These are phyloP conservation scores for Aspergillus pseudotamarii DNA, from an alignment of 2,329 filamentous ascomycete genomes.

Conservation along the genomic window DNA sequence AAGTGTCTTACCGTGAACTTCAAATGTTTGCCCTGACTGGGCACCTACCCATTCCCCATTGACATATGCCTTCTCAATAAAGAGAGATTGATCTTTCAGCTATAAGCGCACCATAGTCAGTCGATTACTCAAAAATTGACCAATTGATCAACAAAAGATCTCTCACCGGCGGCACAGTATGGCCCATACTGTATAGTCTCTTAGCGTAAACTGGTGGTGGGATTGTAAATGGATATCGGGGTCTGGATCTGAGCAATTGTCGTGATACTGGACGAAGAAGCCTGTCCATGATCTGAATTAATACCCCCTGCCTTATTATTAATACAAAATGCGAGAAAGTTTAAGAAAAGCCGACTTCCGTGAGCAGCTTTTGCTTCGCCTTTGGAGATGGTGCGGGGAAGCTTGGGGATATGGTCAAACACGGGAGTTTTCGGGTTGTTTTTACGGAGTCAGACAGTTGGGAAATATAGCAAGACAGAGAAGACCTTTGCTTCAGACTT, in stretches of 20 bases:
- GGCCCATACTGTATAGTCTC: slow-evolving; percentile 46
- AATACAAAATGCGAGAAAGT: neutral
- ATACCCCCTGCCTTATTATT: slow-evolving; percentile 15
- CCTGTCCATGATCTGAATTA: slow-evolving; percentile 33
- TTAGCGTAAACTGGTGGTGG: slow-evolving; percentile 35
- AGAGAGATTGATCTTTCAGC: slow-evolving; percentile 77
- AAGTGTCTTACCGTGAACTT: slow-evolving; percentile 66
- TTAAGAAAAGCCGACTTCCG: slow-evolving; percentile 5
- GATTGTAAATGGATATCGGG: slow-evolving; percentile 40
- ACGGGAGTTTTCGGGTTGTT: neutral
- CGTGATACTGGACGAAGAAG: slow-evolving; percentile 39
- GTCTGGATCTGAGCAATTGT: slow-evolving; percentile 38
- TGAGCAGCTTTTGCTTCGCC: neutral
- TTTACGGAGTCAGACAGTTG: neutral
- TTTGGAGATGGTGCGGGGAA: slow-evolving; percentile 5
- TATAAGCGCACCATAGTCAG: neutral
- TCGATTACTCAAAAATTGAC: neutral
- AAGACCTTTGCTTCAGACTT: neutral
- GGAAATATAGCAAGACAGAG: neutral
- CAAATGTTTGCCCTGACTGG: slow-evolving; percentile 86
- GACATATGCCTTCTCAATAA: slow-evolving; percentile 84
- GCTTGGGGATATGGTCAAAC: neutral
- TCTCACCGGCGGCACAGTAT: slow-evolving; percentile 45
- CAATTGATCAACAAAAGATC: neutral
- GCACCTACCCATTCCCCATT: slow-evolving; percentile 91